A percentile compares a stretch with the other conserved stretches of the same genome.
Evolutionary conservation across 2,329 filamentous ascomycete genomes (phyloP).

Genomic region (Dothideomycetes sp.): DNA sequence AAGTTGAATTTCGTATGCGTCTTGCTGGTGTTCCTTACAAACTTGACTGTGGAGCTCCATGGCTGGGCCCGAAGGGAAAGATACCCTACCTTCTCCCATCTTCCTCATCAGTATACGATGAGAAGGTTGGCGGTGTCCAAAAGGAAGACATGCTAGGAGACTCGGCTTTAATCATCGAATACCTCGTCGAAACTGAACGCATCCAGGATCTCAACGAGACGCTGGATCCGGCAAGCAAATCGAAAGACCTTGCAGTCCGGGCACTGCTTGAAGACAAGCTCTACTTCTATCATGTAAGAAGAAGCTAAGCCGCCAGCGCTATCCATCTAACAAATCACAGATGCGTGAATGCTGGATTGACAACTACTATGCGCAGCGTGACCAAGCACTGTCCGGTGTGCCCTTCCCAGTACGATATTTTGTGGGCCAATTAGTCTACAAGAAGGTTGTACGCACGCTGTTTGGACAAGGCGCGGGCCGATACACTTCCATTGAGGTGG

Average conservation of each 20-base stretch:
- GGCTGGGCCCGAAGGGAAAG: slow-evolving; percentile 44
- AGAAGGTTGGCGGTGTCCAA: slow-evolving; percentile 3
- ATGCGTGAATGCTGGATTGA: slow-evolving; percentile 45
- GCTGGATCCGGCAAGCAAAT: slow-evolving; percentile 28
- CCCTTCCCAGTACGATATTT: slow-evolving; percentile 42
- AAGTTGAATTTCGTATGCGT: slow-evolving; percentile 51
- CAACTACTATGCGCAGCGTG: slow-evolving; percentile 50
- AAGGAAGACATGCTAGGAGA: slow-evolving; percentile 32
- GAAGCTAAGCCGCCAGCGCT: too few species aligned
- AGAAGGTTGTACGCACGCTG: slow-evolving; percentile 32
- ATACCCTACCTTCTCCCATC: slow-evolving; percentile 44
- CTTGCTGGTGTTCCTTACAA: slow-evolving; percentile 39
- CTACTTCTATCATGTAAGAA: slow-evolving; percentile 44
- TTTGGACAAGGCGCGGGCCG: slow-evolving; percentile 47
- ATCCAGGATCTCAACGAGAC: slow-evolving; percentile 39
- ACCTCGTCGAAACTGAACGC: slow-evolving; percentile 30
- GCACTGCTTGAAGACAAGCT: slow-evolving; percentile 50
- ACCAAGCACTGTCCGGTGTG: slow-evolving; percentile 35
- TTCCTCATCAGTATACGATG: neutral
- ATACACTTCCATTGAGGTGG: slow-evolving; percentile 40
- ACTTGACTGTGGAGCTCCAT: slow-evolving; percentile 33
- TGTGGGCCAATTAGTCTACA: slow-evolving; percentile 40
- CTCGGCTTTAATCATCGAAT: slow-evolving; percentile 43
- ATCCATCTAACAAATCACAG: slow-evolving; percentile 15
- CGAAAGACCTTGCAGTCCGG: slow-evolving; percentile 41